phyloP scores from a whole-genome alignment of 2,329 filamentous ascomycete genomes.

The Emergomyces africanus region DNA sequence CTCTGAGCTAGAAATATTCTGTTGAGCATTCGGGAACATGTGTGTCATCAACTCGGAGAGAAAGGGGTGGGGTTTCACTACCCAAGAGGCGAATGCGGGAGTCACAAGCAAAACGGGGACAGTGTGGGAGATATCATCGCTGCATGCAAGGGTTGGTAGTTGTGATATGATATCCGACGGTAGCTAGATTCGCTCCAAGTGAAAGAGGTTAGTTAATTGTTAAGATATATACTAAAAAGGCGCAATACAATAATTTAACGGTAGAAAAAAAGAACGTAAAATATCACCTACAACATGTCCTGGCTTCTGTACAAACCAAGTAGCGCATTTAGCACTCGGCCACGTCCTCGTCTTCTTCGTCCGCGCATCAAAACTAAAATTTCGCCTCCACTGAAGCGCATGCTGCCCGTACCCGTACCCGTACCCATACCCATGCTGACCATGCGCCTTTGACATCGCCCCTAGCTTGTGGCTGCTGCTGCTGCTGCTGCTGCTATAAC shows the following conservation, averaged over 20 bases:
- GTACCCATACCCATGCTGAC: neutral
- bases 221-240: neutral
- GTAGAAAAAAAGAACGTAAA: neutral
- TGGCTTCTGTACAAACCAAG: conserved; percentile 1
- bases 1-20: conserved; percentile 1
- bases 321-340: neutral
- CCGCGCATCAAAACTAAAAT: neutral
- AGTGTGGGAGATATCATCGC: conserved; percentile 9
- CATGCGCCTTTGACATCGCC: neutral
- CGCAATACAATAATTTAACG: neutral
- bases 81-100: conserved; percentile 26
- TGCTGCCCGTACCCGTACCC: neutral
- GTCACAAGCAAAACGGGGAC: conserved; percentile 26
- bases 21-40: conserved; percentile 13
- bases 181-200: conserved; percentile 11
- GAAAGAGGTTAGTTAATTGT: neutral
- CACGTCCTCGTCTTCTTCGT: neutral
- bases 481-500: neutral
- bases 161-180: conserved; percentile 20
- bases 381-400: neutral
- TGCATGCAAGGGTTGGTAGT: conserved; percentile 12
- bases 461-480: neutral
- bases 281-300: neutral
- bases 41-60: conserved; percentile 19
- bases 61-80: conserved; percentile 20